Conservation (phyloP, 1,139 yeast species). For the Debaryomyces subglobosus region DNA sequence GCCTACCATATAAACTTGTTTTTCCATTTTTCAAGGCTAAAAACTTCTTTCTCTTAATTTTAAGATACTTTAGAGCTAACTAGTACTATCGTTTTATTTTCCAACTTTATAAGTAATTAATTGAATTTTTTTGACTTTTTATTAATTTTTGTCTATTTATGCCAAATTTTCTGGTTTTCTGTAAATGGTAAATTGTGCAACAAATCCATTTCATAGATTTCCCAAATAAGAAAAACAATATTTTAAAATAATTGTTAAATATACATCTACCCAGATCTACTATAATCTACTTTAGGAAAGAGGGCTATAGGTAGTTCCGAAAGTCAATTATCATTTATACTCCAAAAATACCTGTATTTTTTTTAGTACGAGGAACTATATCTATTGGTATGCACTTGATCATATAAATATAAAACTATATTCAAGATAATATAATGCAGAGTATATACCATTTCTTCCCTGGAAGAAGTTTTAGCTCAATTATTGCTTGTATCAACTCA, state of each 20-base stretch:
- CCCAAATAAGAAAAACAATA: background rate
- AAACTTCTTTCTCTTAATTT: background rate
- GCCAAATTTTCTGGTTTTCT: background rate
- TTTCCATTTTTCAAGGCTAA: background rate
- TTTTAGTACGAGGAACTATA: too few species aligned
- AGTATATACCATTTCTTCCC: background rate
- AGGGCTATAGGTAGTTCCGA: too few species aligned
- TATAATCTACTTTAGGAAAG: too few species aligned
- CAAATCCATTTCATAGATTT: background rate
- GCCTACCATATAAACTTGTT: background rate
- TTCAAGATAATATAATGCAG: background rate
- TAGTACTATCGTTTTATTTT: background rate
- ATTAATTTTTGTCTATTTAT: background rate
- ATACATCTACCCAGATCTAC: background rate
- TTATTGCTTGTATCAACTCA: background rate
- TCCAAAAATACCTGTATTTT: too few species aligned
- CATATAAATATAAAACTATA: background rate
- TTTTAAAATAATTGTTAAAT: too few species aligned
- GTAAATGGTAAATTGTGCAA: background rate
- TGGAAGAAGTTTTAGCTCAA: too few species aligned
- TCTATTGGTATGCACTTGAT: too few species aligned
- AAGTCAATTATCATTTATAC: too few species aligned
- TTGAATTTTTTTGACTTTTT: background rate
- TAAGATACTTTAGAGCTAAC: background rate
- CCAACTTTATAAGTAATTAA: background rate